Base-by-base conservation (phyloP, 192 early-diverging fungal species). In the Coemansia sp. region DNA sequence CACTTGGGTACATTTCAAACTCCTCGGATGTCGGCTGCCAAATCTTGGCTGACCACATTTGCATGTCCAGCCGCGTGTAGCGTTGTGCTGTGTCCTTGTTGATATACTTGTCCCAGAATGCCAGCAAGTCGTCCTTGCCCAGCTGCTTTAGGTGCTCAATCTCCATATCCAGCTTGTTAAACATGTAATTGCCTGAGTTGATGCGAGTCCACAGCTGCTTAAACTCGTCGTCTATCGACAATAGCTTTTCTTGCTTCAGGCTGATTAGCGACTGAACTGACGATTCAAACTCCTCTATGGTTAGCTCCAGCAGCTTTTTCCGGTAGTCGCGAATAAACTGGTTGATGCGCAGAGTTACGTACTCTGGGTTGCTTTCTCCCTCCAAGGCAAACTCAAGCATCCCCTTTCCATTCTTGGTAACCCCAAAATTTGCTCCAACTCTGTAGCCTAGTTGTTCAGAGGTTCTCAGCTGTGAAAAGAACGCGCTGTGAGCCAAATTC, bases 401-500 rank as follows among this genome's bases (percentile, higher is more conserved):
- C 3, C 11, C 16, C 16, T 53, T 50, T 9, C 71, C 71, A 33
- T 9, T n/a, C 4, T 38, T 50, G 8, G 18, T 21, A 6, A 7
- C 16, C 3, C 0, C 20, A 3, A 26, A 10, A 0, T 1, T 9
- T 16, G 65, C 39, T n/a, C 9, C 3, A 13, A 66, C 65, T 1
- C 79, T 56, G 66, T 91, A 90, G 0, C 91, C 91, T 18, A 92
- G 80, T 68, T 92, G 88, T 65, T 92, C 90, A 64, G 95, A 93
- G 9, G 95, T 97, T 24, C 95, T 85, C 43, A 99, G 74, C 62
- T 93, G 87, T 72, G 95, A 87, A 77, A 96, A 99, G 51, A 86
- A 88, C 14, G 92, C 91, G 62, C 94, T 90, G 34, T 87, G 71
- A 10, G 86, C 73, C 57, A 96, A 91, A 45, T 91, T 90, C 2